These are phyloP conservation scores for Bruguiera hainesii DNA, from an alignment of 441 rosid genomes.

Conservation along the genomic window DNA sequence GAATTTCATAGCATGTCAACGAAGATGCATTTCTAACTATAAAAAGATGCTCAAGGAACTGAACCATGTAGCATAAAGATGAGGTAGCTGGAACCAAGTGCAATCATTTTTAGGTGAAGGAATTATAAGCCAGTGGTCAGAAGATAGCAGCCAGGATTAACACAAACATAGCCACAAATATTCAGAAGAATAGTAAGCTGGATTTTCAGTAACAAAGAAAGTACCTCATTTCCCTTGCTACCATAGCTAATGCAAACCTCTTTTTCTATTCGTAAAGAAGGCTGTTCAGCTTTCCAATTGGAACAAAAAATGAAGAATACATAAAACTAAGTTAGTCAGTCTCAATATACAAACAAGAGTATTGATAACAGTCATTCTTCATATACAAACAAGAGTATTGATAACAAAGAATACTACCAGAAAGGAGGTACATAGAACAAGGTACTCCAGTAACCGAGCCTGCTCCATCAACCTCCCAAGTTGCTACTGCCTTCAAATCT, in stretches of 20 bases:
- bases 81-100: too few relatives aligned
- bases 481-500: conserved; percentile 80
- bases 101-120: too few relatives aligned
- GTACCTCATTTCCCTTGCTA: conserved; percentile 95
- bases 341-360: background rate
- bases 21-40: too few relatives aligned
- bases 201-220: conserved; percentile 6
- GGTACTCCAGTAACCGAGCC: conserved; percentile 67
- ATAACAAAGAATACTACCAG: conserved; percentile 44
- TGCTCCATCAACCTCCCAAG: conserved; percentile 95
- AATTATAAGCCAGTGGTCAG: too few relatives aligned
- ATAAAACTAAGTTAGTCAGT: too few relatives aligned
- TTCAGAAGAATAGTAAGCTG: conserved; percentile 1
- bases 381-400: background rate
- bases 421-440: conserved; percentile 81
- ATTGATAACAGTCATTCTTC: background rate
- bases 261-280: conserved; percentile 38
- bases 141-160: background rate
- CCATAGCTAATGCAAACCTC: conserved; percentile 91
- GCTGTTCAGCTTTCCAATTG: conserved; percentile 48
- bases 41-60: too few relatives aligned
- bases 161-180: background rate
- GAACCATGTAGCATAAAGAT: too few relatives aligned
- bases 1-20: too few relatives aligned
- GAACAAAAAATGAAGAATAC: conserved; percentile 5